A percentile compares a stretch with the other conserved stretches of the same genome.
phyloP scores from a whole-genome alignment of 2,329 filamentous ascomycete species.

The Rhynchosporium secalis region DNA sequence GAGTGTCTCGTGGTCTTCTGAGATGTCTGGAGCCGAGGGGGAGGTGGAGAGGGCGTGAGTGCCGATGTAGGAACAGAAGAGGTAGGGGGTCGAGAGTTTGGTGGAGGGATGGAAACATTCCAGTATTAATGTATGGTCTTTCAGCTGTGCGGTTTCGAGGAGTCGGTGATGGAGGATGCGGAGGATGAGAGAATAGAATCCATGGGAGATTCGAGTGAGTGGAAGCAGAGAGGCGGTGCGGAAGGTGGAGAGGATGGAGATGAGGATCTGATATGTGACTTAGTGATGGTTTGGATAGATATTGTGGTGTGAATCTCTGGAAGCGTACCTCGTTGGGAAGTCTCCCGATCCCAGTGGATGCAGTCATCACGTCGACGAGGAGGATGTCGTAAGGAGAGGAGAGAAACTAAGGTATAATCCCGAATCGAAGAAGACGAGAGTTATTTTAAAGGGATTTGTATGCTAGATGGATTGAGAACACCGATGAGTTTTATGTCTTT shows the following conservation, averaged over 20 bases:
- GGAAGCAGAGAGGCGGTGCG: constrained; percentile 53
- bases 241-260: constrained; percentile 48
- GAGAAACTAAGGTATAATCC: constrained; percentile 24
- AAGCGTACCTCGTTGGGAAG: constrained; percentile 33
- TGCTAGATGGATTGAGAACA: neutral
- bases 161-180: constrained; percentile 66
- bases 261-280: constrained; percentile 44
- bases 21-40: constrained; percentile 34
- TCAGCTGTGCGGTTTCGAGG: constrained; percentile 55
- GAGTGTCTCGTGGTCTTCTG: constrained; percentile 39
- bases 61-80: constrained; percentile 67
- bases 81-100: constrained; percentile 66
- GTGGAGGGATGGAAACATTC: constrained; percentile 76
- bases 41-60: constrained; percentile 53
- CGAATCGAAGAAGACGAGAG: constrained; percentile 1
- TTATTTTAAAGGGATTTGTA: neutral
- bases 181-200: constrained; percentile 62
- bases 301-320: neutral
- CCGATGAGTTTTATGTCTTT: neutral
- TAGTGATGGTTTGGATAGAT: constrained; percentile 31
- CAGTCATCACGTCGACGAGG: constrained; percentile 23
- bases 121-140: constrained; percentile 67
- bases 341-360: constrained; percentile 23
- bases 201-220: constrained; percentile 59
- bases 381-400: constrained; percentile 11